Percentiles rank a stretch among this genome's conserved stretches.
Evolutionary conservation across 768 basidiomycete species (phyloP).

Genomic region (Trametes meyenii): DNA sequence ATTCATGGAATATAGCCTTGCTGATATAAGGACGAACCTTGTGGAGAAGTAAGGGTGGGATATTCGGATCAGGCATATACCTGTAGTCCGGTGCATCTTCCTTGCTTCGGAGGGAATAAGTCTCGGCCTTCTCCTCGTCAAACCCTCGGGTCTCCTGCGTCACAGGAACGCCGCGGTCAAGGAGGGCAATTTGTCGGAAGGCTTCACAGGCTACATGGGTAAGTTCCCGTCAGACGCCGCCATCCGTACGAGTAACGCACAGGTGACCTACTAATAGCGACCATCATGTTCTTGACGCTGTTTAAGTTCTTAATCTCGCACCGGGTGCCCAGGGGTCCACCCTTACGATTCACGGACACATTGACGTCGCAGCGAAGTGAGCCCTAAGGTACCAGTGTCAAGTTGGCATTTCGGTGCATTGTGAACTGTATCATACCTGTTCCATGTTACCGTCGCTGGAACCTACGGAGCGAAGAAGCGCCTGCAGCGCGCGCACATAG

Average conservation of each 20-base stretch:
- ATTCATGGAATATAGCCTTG: neutral
- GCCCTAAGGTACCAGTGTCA: slow-evolving; percentile 55
- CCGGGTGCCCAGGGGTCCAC: slow-evolving; percentile 71
- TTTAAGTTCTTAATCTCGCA: slow-evolving; percentile 98
- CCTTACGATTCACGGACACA: slow-evolving; percentile 79
- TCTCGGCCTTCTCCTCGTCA: slow-evolving; percentile 79
- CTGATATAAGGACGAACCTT: slow-evolving; percentile 14
- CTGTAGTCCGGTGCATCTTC: slow-evolving; percentile 95
- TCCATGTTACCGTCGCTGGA: slow-evolving; percentile 98
- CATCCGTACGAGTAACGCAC: neutral
- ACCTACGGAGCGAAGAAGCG: slow-evolving; percentile 78
- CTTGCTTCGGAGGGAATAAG: slow-evolving; percentile 83
- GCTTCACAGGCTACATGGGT: slow-evolving; percentile 68
- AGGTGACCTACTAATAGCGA: slow-evolving; percentile 71
- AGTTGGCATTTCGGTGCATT: neutral
- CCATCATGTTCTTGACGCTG: slow-evolving; percentile 80
- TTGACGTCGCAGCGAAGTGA: slow-evolving; percentile 96
- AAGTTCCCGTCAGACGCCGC: neutral
- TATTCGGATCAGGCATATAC: slow-evolving; percentile 97
- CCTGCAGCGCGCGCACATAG: slow-evolving; percentile 84
- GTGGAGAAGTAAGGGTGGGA: slow-evolving; percentile 72
- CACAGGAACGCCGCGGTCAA: slow-evolving; percentile 48
- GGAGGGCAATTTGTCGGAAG: slow-evolving; percentile 69
- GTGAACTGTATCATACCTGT: slow-evolving; percentile 51
- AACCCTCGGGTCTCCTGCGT: slow-evolving; percentile 91